Base-by-base conservation (phyloP, 2,329 filamentous ascomycete species). In the Fusarium penzigii region DNA sequence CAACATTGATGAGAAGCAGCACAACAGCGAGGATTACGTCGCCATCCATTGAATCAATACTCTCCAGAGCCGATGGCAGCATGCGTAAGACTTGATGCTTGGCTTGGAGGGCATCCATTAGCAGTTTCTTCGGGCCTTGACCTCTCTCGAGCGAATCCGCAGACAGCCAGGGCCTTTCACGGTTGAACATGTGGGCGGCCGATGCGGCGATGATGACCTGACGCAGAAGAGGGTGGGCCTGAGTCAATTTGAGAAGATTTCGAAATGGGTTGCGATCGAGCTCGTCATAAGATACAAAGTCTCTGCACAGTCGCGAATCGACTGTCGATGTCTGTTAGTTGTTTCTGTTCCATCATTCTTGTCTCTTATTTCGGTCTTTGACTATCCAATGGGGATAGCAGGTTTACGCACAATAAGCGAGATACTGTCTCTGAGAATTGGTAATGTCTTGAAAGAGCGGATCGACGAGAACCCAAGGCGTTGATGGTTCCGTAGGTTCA, bases 381-480 rank as follows among this genome's bases (percentile, higher is more conserved):
- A 20, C 42, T 12, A 48, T 17, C 44, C 44, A 58, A 55, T 56
- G 13, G 42, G 29, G 44, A 47, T 14, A 9, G n/a, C 7, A 42
- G 45, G 49, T 8, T 40, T 48, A 61, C 68, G 50, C 66, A 75
- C 73, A 76, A 55, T 76, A 76, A 44, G 69, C 69, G 44, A 76
- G 65, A 51, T 75, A 76, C 57, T 73, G 67, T 13, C 73, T 68
- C 52, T 75, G 66, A 42, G 68, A 32, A 79, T 74, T 36, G 78
- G 78, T 32, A 75, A 85, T 58, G 74, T 84, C 71, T 81, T 87
- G 73, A 55, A 71, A 75, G 32, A 76, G 54, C 44, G 73, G 75
- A 57, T 77, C 75, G 44, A 74, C 68, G 47, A 80, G 67, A 17
- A 66, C 62, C 68, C 73, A 72, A 6, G 75, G 69, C n/a, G 65